Base-by-base conservation (phyloP, 495 filamentous ascomycete genomes). In the Penicillium pulvis region DNA sequence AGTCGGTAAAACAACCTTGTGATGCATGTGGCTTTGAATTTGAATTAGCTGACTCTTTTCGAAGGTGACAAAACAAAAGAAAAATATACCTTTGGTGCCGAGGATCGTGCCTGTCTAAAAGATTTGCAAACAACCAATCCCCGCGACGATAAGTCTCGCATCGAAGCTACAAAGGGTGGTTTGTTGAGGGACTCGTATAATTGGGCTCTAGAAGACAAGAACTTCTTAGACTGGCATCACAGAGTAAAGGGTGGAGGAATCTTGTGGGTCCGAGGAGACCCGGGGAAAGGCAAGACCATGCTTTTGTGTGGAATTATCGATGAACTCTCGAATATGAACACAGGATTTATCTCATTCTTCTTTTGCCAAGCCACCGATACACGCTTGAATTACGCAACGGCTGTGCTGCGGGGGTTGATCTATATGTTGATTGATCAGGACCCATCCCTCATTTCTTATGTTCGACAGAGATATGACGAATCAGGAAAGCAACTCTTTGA, bases 331-430 rank as follows among this genome's bases (percentile, higher is more conserved):
- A 35, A 31, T 31, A 6, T 43, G 3, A 31, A 31, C 2, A 8
- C 5, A 16, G 33, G 50, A 39, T 52, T 39, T 20, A 51, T 80
- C 9, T 70, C 70, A 10, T 81, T 70, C 64, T 82, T 81, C 68
- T 79, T 82, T 63, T 81, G 76, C 54, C 74, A 79, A 65, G 69
- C 65, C n/a, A 72, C 73, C 16, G 55, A 75, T 53, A 14, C 47
- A 9, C 52, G 60, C 1, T 44, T 78, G 28, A 78, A 76, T 61
- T 75, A 66, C 56, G 71, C 75, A n/a, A 70, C 66, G 10, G 63
- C 73, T 10, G 71, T 78, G 2, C 56, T 79, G 31, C 72, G 75
- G 1, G 71, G 75, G 24, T 53, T 80, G n/a, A 73, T 78, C 3
- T 79, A 69, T 60, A 56, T 73, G 44, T 57, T 76, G 9, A 57